A percentile compares a stretch with the other conserved stretches of the same genome.
phyloP scores from a whole-genome alignment of 2,329 filamentous ascomycete genomes.

The Xylaria sp. region DNA sequence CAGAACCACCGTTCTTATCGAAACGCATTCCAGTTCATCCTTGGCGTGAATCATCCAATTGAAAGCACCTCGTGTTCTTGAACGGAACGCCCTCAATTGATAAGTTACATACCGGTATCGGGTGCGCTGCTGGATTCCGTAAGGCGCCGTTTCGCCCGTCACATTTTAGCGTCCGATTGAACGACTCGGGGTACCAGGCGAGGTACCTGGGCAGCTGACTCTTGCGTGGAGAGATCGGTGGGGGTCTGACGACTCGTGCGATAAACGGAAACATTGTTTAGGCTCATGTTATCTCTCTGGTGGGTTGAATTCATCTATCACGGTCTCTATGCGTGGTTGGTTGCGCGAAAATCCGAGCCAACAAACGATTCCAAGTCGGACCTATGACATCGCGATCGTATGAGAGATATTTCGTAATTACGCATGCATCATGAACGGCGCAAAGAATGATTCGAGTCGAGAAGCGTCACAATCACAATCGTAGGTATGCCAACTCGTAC shows the following conservation, averaged over 20 bases:
- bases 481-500: too few species aligned
- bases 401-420: too few species aligned
- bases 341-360: too few species aligned
- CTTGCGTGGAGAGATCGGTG: neutral
- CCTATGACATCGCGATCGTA: too few species aligned
- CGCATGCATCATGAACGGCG: too few species aligned
- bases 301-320: neutral
- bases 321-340: neutral
- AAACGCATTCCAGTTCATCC: too few species aligned
- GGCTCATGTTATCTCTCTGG: neutral
- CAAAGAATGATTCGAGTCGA: too few species aligned
- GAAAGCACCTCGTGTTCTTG: too few species aligned
- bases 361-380: too few species aligned
- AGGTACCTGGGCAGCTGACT: neutral
- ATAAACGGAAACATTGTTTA: neutral
- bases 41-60: too few species aligned
- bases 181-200: neutral
- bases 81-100: neutral
- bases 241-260: neutral
- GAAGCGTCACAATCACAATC: too few species aligned
- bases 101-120: neutral
- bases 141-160: neutral
- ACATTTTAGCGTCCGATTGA: neutral
- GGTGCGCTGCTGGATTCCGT: neutral
- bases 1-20: too few species aligned